A percentile compares a stretch with the other conserved stretches of the same genome.
phyloP scores from a whole-genome alignment of 306 rosid species.

The Sphenostylis stenocarpa region DNA sequence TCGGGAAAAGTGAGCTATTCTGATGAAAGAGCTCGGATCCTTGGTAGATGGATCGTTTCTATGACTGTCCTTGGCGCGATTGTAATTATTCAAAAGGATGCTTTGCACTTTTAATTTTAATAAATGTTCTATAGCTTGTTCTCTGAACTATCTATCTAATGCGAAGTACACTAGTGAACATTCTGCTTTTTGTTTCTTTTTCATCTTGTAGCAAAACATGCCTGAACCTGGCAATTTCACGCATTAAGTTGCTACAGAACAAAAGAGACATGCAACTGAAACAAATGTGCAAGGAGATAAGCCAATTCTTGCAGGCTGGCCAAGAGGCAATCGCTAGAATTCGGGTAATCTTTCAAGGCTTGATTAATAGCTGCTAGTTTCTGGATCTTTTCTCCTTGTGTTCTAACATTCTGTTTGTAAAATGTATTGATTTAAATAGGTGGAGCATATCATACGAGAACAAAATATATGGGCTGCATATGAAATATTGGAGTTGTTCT shows the following conservation, averaged over 20 bases:
- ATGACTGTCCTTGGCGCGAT: neutral
- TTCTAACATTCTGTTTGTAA: conserved; percentile 16
- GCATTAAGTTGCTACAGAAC: conserved; percentile 92
- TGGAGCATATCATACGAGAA: conserved; percentile 95
- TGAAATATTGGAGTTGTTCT: conserved; percentile 92
- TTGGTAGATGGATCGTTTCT: neutral
- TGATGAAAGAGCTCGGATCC: neutral
- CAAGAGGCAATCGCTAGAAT: conserved; percentile 95
- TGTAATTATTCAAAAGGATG: neutral
- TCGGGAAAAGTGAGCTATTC: conserved; percentile 25
- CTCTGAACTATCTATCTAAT: conserved; percentile 8
- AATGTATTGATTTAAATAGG: conserved; percentile 50
- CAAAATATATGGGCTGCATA: conserved; percentile 90
- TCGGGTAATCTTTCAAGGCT: conserved; percentile 59
- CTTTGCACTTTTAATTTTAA: neutral
- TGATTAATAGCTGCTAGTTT: conserved; percentile 6
- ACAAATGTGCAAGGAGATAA: conserved; percentile 92
- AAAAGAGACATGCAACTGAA: conserved; percentile 88
- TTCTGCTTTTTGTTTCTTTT: neutral
- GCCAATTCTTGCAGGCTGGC: conserved; percentile 93
- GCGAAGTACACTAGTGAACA: neutral
- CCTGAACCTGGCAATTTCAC: conserved; percentile 76
- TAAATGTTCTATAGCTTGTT: conserved; percentile 1
- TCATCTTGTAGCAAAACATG: conserved; percentile 76
- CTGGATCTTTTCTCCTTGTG: neutral